Evolutionary conservation across 2,329 filamentous ascomycete genomes (phyloP), one percentile per base, ranked within the genome.

Genomic region (Fusarium armeniacum): DNA sequence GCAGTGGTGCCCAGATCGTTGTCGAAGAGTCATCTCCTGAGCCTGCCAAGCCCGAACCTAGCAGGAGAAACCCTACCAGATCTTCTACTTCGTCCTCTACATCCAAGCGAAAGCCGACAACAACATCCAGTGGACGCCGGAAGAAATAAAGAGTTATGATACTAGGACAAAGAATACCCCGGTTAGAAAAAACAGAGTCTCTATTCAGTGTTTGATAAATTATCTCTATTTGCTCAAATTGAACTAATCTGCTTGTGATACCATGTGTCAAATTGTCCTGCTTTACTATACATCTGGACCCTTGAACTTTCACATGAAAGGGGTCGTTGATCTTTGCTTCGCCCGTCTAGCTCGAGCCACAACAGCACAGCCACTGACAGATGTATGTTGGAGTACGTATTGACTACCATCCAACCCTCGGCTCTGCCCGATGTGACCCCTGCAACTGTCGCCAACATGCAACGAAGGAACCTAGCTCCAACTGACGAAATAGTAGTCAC

Each of bases 41-140:
- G 72, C 67, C 77, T 71, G 46, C 36, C 26, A 67, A 70, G 58
- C 58, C 75, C 15, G 63, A 67, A 49, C 56, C 74, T 41, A 52
- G 62, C 20, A 80, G 78, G 72, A 85, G 83, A 77, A 83, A 81
- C 8, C 61, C 71, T 68, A 75, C 79, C 63, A 78, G 72, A 28
- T 59, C 43, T 50, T 66, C 62, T 38, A 47, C 61, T 24, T 66
- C 63, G 32, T 59, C 80, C 62, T 79, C 81, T 41, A 77, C 81
- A 20, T 68, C 75, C n/a, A 84, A 83, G 73, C 78, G 80, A 67
- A 84, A 82, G 43, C 75, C 76, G 30, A 74, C 70, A 24, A 73
- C 36, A 16, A 32, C 51, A 47, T 56, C 53, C n/a, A 73, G 73
- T 55, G 77, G 74, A 68, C 74, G 80, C 70, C 79, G 78, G 74